These are phyloP conservation scores for Psilocybe azurescens DNA, from an alignment of 768 basidiomycete genomes.

Conservation along the genomic window DNA sequence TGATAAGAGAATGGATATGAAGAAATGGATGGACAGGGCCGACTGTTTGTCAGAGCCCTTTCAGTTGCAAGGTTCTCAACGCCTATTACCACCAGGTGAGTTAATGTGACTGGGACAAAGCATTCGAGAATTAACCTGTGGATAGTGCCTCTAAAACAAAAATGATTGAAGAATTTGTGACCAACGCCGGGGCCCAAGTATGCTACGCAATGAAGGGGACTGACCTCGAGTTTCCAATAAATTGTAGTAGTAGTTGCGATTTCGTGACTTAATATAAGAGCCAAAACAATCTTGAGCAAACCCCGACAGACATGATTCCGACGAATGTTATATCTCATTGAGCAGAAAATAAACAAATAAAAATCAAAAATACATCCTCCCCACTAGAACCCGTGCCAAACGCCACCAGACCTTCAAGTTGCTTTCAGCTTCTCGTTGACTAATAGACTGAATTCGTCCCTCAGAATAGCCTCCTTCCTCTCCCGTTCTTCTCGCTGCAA, in stretches of 20 bases:
- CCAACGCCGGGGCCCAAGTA: no score
- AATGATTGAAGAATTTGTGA: not conserved
- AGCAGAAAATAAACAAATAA: not conserved
- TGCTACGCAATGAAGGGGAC: not conserved
- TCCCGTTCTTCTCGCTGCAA: slow-evolving; percentile 93
- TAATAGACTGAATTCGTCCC: slow-evolving; percentile 89
- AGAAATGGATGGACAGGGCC: slow-evolving; percentile 36
- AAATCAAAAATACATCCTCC: not conserved
- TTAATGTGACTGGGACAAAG: no score
- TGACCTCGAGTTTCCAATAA: not conserved
- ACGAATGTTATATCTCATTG: not conserved
- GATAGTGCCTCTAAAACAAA: not conserved
- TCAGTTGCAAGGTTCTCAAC: slow-evolving; percentile 20
- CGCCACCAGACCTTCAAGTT: not conserved
- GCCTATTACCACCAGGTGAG: slow-evolving; percentile 23
- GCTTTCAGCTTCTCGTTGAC: slow-evolving; percentile 77
- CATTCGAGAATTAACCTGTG: not conserved
- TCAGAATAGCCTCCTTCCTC: slow-evolving; percentile 86
- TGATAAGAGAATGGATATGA: slow-evolving; percentile 1
- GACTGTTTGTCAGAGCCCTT: slow-evolving; percentile 20
- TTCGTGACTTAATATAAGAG: not conserved
- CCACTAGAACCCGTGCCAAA: not conserved
- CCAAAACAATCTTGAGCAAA: not conserved
- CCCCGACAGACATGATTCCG: not conserved
- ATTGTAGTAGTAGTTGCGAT: not conserved